Evolutionary conservation across 768 basidiomycete species (phyloP).

Genomic region (Mycena vitilis): DNA sequence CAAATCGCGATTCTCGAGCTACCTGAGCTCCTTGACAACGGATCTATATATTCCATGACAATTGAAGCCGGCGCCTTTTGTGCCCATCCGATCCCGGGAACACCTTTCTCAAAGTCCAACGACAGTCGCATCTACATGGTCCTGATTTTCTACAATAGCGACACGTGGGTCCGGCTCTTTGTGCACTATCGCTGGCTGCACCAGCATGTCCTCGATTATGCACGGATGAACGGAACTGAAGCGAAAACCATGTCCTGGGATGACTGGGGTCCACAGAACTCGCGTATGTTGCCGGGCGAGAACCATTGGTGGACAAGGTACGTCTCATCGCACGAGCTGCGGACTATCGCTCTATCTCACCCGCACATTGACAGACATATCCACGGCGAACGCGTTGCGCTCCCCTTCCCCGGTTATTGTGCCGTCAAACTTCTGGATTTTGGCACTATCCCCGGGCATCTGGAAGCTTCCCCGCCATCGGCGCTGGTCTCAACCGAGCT

Average conservation of each 20-base stretch:
- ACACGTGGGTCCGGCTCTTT: constrained; percentile 7
- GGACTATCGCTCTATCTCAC: background rate
- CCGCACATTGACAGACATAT: constrained; percentile 3
- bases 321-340: too few species aligned
- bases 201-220: background rate
- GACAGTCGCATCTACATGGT: constrained; percentile 11
- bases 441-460: background rate
- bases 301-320: constrained; percentile 5
- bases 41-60: background rate
- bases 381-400: constrained; percentile 20
- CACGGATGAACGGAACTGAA: background rate
- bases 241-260: background rate
- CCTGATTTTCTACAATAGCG: background rate
- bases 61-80: constrained; percentile 12
- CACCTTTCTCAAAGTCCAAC: constrained; percentile 12
- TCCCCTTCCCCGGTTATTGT: background rate
- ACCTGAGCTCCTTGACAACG: background rate
- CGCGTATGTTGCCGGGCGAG: constrained; percentile 2
- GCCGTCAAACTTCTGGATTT: constrained; percentile 12
- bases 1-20: constrained; percentile 4
- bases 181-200: constrained; percentile 5
- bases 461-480: background rate
- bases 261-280: constrained; percentile 21
- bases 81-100: background rate
- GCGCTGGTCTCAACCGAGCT: background rate